Base-by-base conservation (phyloP, 2,329 filamentous ascomycete genomes). In the Colletotrichum theobromicola region DNA sequence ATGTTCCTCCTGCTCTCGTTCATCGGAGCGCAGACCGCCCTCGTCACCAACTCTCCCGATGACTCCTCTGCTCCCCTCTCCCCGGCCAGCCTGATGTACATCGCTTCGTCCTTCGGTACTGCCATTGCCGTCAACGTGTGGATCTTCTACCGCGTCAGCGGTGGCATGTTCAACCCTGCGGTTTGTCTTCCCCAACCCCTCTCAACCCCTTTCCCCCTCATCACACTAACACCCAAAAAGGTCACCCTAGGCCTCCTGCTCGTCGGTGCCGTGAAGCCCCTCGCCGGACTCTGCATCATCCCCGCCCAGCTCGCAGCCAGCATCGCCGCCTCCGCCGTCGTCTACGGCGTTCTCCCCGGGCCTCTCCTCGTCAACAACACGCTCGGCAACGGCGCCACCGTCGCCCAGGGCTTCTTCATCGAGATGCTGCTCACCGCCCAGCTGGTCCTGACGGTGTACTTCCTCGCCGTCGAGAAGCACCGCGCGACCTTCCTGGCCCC, bases 401-500 rank as follows among this genome's bases (percentile, higher is more conserved):
- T 88, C 26, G 85, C 85, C 0, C 91, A 90, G 74, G 92, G 92
- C 5, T 83, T 94, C 50, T 93, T 94, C 80, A 88, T 94, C 63
- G 92, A 94, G 82, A 89, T 92, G 85, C 92, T 93, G 77, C 85
- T 93, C 50, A 94, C 92, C 0, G 85, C 90, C 0, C 87, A 93
- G 79, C 85, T 94, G n/a, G 88, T 93, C 13, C 85, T 94, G 69
- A 89, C 91, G 3, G 90, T 94, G 42, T 90, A 92, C 82, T 93
- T 94, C 89, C 87, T 94, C 64, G 93, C 93, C 0, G 90, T 91
- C 4, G 93, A 94, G 81, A 95, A 95, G 84, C 93, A 95, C 81
- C 91, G 92, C 64, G 90, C 91, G 4, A 95, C 93, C 0, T 94
- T 88, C 80, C 84, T 95, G 2, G 93, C 93, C 0, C 93, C 94